Conservation (phyloP, 352 stramenopile species). For the Aphanomyces euteiches region DNA sequence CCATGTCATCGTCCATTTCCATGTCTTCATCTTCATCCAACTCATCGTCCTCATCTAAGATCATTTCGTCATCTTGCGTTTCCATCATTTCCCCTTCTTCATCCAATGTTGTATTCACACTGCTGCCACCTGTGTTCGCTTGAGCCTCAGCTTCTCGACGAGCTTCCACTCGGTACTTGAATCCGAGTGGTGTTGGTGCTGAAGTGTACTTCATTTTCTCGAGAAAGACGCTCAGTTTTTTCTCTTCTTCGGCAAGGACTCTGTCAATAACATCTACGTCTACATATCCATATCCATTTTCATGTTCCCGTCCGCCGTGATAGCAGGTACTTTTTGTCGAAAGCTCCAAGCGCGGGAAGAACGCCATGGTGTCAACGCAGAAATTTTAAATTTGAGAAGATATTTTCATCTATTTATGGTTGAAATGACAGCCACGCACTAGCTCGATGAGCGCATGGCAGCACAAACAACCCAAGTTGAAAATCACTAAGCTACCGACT, state of each 20-base stretch:
- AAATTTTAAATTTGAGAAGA: background rate
- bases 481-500: too few relatives aligned
- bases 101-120: background rate
- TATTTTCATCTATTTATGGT: background rate
- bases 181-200: conserved; percentile 6
- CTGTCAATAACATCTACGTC: background rate
- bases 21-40: conserved; percentile 20
- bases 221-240: background rate
- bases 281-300: conserved; percentile 13
- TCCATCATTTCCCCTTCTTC: conserved; percentile 22
- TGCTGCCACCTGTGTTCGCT: background rate
- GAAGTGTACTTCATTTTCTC: conserved; percentile 14
- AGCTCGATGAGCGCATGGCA: too few relatives aligned
- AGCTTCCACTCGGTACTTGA: background rate
- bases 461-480: too few relatives aligned
- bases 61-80: conserved; percentile 11
- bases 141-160: background rate
- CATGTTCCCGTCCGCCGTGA: conserved; percentile 1
- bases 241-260: background rate
- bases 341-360: background rate
- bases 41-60: conserved; percentile 18
- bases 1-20: conserved; percentile 13
- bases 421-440: too few relatives aligned
- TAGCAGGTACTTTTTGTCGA: background rate
- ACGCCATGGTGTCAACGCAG: background rate